Conservation (phyloP, 306 rosid species). For the Pyrus bretschneideri region DNA sequence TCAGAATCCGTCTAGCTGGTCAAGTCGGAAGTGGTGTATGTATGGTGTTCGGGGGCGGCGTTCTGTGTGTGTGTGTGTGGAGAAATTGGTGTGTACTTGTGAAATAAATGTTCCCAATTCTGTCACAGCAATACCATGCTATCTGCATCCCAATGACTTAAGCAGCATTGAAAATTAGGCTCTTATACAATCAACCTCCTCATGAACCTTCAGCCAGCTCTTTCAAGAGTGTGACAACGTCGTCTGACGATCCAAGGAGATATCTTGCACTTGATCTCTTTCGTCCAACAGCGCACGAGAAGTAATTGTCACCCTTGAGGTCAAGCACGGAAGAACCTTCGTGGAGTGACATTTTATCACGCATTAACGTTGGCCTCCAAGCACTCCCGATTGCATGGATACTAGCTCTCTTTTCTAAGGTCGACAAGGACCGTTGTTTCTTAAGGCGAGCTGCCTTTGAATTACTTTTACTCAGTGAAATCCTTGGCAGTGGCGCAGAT, state of each 20-base stretch:
- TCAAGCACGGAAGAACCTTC: constrained; percentile 92
- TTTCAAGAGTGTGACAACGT: constrained; percentile 58
- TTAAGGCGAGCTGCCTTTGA: constrained; percentile 42
- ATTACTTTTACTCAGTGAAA: constrained; percentile 29
- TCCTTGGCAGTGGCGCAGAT: constrained; percentile 41
- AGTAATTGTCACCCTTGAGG: constrained; percentile 81
- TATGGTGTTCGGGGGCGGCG: too few species aligned
- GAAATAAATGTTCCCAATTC: not conserved
- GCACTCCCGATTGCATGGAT: constrained; percentile 20
- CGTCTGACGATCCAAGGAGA: constrained; percentile 59
- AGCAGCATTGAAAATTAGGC: not conserved
- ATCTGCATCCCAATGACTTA: constrained; percentile 1
- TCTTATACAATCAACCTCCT: not conserved
- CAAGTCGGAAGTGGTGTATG: not conserved
- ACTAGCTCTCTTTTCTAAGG: constrained; percentile 44
- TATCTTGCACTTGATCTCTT: constrained; percentile 76
- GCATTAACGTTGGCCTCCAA: constrained; percentile 32
- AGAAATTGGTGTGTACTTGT: not conserved
- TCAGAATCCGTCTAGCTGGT: not conserved
- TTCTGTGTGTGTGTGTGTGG: too few species aligned
- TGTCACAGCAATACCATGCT: not conserved
- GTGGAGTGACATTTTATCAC: constrained; percentile 38
- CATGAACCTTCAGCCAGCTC: constrained; percentile 40
- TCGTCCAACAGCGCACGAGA: constrained; percentile 75
- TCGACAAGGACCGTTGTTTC: constrained; percentile 73